Evolutionary conservation across 2,329 filamentous ascomycete species (phyloP), one percentile per base, ranked within the genome.

Genomic region (Xenosphaeropsis pyriputrescens): DNA sequence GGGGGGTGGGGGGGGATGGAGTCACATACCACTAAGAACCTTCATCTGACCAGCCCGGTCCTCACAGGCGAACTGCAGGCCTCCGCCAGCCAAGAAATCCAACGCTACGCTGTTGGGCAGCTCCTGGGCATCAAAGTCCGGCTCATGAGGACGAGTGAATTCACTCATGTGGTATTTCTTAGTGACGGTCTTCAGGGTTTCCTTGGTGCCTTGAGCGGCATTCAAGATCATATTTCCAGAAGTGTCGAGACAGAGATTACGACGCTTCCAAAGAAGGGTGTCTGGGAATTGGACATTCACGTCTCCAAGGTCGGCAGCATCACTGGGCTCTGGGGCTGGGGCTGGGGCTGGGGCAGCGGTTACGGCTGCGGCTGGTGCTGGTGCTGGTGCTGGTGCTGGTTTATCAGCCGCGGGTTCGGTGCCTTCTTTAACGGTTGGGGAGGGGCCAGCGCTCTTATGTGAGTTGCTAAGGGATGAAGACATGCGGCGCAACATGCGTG

Each of bases 261-360:
- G 77, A 39, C 89, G 81, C 64, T 96, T 98, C 91, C 91, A 98
- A 11, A 98, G 69, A 34, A 98, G 68, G 39, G 85, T 93, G 54
- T 96, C 89, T 0, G 91, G 91, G 55, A 98, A 95, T 56, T 98
- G 91, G 9, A 96, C 84, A 50, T 98, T 96, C 45, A 98, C 79
- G 51, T 95, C 85, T 35, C 88, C 85, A 40, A 56, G 45, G 42
- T 52, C 46, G 32, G 22, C 8, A 26, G 22, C 22, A 11, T 9
- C 12, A 11, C 12, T 26, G 22, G 22, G 12, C 22, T 9, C 12
- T 6, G 22, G 12, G 22, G 22, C 8, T 26, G 22, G 7, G 8
- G 22, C 3, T 26, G 22, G n/a, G n/a, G n/a, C n/a, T n/a, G n/a
- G n/a, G n/a, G n/a, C n/a, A n/a, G n/a, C n/a, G n/a, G n/a, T n/a